phyloP scores from a whole-genome alignment of 2,329 filamentous ascomycete genomes.

The Fonsecaea nubica region DNA sequence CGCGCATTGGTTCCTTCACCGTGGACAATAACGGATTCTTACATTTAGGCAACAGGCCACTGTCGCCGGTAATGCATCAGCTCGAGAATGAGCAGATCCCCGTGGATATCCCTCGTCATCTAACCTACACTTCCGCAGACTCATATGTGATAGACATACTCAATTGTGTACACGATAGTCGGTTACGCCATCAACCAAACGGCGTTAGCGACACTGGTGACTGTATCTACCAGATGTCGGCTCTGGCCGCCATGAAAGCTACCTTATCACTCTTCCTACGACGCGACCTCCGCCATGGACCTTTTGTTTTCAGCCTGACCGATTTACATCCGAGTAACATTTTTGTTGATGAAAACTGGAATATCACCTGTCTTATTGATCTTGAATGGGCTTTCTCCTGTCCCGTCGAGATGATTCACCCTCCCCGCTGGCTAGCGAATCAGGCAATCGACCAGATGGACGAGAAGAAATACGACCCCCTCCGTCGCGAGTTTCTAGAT shows the following conservation, averaged over 20 bases:
- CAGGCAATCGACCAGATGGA: constrained; percentile 29
- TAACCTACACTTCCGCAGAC: constrained; percentile 41
- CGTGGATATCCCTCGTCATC: constrained; percentile 39
- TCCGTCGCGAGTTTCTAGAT: constrained; percentile 23
- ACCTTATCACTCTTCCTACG: constrained; percentile 42
- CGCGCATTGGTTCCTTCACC: constrained; percentile 41
- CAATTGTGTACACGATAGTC: constrained; percentile 40
- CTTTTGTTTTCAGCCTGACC: constrained; percentile 48
- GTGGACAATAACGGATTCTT: constrained; percentile 41
- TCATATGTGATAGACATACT: constrained; percentile 42
- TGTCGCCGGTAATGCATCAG: constrained; percentile 39
- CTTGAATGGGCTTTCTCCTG: constrained; percentile 43
- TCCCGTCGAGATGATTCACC: constrained; percentile 39
- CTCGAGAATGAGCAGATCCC: constrained; percentile 43
- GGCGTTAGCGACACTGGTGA: constrained; percentile 29
- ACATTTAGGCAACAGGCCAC: constrained; percentile 40
- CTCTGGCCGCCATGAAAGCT: constrained; percentile 43
- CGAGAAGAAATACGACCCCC: constrained; percentile 25
- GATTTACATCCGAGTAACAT: constrained; percentile 51
- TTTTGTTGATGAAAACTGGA: constrained; percentile 43
- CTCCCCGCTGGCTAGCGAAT: constrained; percentile 41
- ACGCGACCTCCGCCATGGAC: constrained; percentile 45
- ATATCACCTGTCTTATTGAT: constrained; percentile 42
- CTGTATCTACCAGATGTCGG: constrained; percentile 36
- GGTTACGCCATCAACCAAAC: constrained; percentile 42